These are phyloP conservation scores for Psidium friedrichsthalianum DNA, from an alignment of 345 rosid genomes.

Conservation along the genomic window DNA sequence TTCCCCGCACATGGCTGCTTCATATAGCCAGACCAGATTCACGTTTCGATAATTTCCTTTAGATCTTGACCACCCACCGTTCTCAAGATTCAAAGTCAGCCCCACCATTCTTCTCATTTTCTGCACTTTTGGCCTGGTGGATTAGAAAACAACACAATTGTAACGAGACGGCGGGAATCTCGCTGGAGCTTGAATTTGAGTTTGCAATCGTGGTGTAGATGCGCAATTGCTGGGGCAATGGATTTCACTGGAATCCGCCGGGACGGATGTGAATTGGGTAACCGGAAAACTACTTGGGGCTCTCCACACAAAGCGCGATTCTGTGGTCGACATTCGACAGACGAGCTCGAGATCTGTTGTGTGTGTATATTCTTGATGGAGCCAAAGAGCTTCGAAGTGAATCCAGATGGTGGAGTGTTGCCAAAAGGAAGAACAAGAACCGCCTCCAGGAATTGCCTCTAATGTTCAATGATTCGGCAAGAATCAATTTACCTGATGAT, in stretches of 20 bases:
- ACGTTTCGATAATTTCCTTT: not conserved
- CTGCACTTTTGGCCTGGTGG: not conserved
- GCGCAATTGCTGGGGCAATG: not conserved
- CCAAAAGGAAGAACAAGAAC: not conserved
- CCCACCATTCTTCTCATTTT: not conserved
- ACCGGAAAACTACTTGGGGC: not conserved
- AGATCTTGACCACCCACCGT: not conserved
- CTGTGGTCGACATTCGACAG: fast-evolving
- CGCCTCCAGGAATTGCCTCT: not conserved
- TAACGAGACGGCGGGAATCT: not conserved
- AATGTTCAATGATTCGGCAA: not conserved
- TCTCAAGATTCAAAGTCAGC: not conserved
- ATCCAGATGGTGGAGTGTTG: not conserved
- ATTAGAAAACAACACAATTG: not conserved
- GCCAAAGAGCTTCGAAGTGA: not conserved
- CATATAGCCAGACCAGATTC: not conserved
- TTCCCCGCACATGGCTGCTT: not conserved
- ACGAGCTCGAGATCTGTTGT: not conserved
- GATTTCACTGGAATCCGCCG: not conserved
- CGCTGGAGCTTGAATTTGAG: not conserved
- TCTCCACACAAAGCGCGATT: not conserved
- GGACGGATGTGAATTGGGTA: not conserved
- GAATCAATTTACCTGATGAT: not conserved
- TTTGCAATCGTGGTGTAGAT: not conserved
- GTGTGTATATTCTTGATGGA: fast-evolving